Evolutionary conservation across 345 rosid genomes (phyloP), one percentile per base, ranked within the genome.

Genomic region (Aquilaria yunnanensis): DNA sequence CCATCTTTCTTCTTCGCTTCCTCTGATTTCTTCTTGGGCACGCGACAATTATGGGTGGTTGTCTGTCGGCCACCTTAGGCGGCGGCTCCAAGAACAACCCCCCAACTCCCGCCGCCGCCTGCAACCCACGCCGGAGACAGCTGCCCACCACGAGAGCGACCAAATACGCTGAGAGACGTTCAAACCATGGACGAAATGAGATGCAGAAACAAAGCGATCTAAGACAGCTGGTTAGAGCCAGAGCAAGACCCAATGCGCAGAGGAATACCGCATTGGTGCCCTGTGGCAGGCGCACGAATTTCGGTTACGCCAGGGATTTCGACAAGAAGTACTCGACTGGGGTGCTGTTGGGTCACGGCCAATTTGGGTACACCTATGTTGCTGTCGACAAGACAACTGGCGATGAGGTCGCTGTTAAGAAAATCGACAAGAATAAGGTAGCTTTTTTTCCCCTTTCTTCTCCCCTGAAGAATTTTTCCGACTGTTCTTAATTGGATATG

Each of bases 331-430:
- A 84, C 70, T 71, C 80, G 52, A 81, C 86, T 56, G 97, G 97
- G 14, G 85, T 84, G 58, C 72, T 90, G 69, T 66, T 90, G 56
- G 97, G 97, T 60, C 97, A 90, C 67, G 97, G 97, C 13, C 97
- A 90, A 64, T 90, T 90, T 59, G 96, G 97, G 51, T 90, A 90
- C 54, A 90, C 97, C 12, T 90, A 88, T 68, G 96, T 88, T 47
- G 97, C 96, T 57, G 77, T 76, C 56, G 93, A 88, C 55, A 88
- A 86, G 73, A 63, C 46, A 12, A 80, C 67, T 57, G 89, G 84
- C 51, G 91, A 90, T 84, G 89, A 89, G 37, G 93, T 86, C 56
- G 97, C 97, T 0, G 93, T 88, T 29, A 90, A 90, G 83, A 81
- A 75, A 69, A 85, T 90, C 62, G 97, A 88, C 52, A 90, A 90